Conservation (phyloP, 108 stramenopile species). For the Stephanodiscus triporus region DNA sequence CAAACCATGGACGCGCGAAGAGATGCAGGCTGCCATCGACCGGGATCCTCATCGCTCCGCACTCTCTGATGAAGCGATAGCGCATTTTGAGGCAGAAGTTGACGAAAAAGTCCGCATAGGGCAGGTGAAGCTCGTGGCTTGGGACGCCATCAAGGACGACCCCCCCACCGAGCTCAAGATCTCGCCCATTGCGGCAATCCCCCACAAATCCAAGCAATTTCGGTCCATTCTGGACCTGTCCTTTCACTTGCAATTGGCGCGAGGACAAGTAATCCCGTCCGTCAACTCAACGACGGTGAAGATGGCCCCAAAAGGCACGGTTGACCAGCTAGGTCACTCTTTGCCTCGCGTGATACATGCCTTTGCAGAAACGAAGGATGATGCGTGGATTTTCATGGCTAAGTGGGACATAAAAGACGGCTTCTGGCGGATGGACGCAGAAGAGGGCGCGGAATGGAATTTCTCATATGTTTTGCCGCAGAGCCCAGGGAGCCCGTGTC, state of each 20-base stretch:
- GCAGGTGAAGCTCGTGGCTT: neutral
- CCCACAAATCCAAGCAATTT: neutral
- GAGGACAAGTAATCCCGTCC: neutral
- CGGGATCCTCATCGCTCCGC: conserved; percentile 16
- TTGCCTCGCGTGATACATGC: neutral
- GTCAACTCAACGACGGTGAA: neutral
- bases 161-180: neutral
- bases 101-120: neutral
- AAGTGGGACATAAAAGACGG: conserved; percentile 31
- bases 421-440: conserved; percentile 17
- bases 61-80: neutral
- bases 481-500: neutral
- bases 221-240: conserved; percentile 1
- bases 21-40: conserved; percentile 5
- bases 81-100: neutral
- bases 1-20: conserved; percentile 7
- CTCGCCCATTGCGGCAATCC: conserved; percentile 10
- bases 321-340: neutral
- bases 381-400: conserved; percentile 14
- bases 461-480: conserved; percentile 31
- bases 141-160: conserved; percentile 3
- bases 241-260: neutral
- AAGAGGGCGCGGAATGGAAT: conserved; percentile 23
- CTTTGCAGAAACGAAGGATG: neutral
- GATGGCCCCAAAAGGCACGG: neutral